Base-by-base conservation (phyloP, 768 basidiomycete genomes). In the Suillus alpinus region DNA sequence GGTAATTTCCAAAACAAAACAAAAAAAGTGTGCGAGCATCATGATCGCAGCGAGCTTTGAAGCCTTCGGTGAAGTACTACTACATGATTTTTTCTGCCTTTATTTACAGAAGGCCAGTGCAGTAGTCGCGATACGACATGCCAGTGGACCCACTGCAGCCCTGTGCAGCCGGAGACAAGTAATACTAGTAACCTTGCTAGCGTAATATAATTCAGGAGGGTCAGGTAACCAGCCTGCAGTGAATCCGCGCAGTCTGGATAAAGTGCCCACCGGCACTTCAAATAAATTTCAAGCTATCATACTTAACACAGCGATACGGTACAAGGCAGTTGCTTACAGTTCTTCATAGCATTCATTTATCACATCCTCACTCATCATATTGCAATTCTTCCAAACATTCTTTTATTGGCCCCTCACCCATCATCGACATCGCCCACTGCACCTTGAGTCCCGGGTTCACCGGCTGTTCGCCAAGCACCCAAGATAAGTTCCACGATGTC, bases 381-480 rank as follows among this genome's bases (percentile, higher is more conserved):
- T 31, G 4, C 16, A 50, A 50, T 31, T n/a, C 29, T 31, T 50
- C 12, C 14, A 23, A 10, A 8, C 23, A 14, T 37, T 53, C 36
- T 10, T 37, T 58, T n/a, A 36, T 53, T 44, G 23, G 20, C 47
- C 23, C 57, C 6, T 44, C 56, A 57, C 16, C 53, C 51, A 50
- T 51, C 49, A 34, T 68, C 75, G 60, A 68, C 65, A 34, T 68
- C 75, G 59, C 69, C 65, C 60, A 76, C 69, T 6, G 76, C 61
- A 36, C 78, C 86, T 16, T 79, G 71, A 58, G 72, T 81, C 5
- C 91, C 91, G 2, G 91, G 91, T 65, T 85, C 86, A 16, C 91
- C 90, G 12, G 91, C 89, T 18, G 83, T 78, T 71, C 83, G 85
- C 96, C 95, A 98, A n/a, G 94, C 94, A 13, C 87, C 88, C 26